Evolutionary conservation across 2,329 filamentous ascomycete species (phyloP), one percentile per base, ranked within the genome.

Genomic region (Ceratocystis eucalypticola): DNA sequence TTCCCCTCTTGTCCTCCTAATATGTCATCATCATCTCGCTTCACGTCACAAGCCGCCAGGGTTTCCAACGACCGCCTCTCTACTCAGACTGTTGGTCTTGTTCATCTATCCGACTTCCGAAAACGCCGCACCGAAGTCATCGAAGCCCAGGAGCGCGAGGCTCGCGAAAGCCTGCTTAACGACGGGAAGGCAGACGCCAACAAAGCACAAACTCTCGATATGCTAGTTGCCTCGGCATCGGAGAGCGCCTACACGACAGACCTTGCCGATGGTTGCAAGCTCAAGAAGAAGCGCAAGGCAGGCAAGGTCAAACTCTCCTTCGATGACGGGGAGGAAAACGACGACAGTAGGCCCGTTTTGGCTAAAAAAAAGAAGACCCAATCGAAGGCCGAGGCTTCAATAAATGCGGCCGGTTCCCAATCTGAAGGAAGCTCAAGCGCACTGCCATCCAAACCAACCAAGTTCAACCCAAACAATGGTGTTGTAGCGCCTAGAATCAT

Each of bases 121-220:
- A 97, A 99, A 78, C 87, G 94, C 68, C 90, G 93, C 75, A 92
- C 91, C 71, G 91, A 96, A 76, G 90, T 92, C n/a, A 80, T 96
- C 61, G 93, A 96, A 75, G 87, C 90, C 73, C 93, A 94, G 73
- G 90, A 94, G 73, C 84, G 88, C 72, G 90, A 94, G 72, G 87
- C 84, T 12, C 85, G 86, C 72, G 88, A 89, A 70, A 81, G 80
- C 50, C 30, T 68, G 4, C 65, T 68, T 28, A 37, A 59, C 28
- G 28, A 37, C 25, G 25, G 55, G 5, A 59, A 59, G 6, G 8
- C 55, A 15, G n/a, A 30, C 30, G 8, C 76, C 67, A 22, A 76
- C 78, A 59, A 80, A 80, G 57, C 79, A 80, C 50, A 79, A 81
- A 71, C 77, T 3, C 44, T 57, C 77, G 66, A 80, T 79, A n/a